Conservation (phyloP, 257 asterid genomes). For the Galeopsis tetrahit region DNA sequence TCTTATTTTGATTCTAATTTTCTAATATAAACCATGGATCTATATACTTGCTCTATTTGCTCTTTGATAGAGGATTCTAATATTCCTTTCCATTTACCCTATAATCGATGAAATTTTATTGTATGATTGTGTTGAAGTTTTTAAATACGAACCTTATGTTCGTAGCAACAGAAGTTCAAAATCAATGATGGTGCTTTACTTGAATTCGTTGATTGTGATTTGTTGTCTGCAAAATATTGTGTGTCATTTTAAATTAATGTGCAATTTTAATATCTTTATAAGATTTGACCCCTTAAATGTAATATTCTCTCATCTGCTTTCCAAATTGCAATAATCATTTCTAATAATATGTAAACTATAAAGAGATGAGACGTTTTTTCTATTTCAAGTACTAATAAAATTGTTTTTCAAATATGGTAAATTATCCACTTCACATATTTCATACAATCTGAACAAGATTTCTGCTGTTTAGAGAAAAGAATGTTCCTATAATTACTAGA, state of each 20-base stretch:
- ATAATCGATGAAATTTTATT: too few species aligned
- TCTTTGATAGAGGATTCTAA: too few species aligned
- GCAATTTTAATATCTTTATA: background rate
- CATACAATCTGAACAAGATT: background rate
- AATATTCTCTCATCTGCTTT: background rate
- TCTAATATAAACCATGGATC: too few species aligned
- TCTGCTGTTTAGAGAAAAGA: background rate
- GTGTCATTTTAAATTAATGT: too few species aligned
- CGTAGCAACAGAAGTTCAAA: too few species aligned
- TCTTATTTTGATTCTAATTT: too few species aligned
- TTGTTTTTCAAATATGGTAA: background rate
- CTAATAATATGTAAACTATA: background rate
- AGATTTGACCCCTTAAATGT: background rate
- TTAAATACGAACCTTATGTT: too few species aligned
- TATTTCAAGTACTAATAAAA: background rate
- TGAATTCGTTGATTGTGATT: background rate
- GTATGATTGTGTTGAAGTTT: too few species aligned
- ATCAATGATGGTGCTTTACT: background rate
- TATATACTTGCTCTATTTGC: too few species aligned
- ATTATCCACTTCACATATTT: background rate
- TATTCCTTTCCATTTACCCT: too few species aligned
- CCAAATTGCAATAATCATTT: background rate
- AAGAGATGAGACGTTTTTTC: background rate
- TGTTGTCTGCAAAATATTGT: too few species aligned
- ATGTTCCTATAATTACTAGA: background rate